A percentile compares a stretch with the other conserved stretches of the same genome.
phyloP scores from a whole-genome alignment of 306 rosid genomes.

The Malus sylvestris region DNA sequence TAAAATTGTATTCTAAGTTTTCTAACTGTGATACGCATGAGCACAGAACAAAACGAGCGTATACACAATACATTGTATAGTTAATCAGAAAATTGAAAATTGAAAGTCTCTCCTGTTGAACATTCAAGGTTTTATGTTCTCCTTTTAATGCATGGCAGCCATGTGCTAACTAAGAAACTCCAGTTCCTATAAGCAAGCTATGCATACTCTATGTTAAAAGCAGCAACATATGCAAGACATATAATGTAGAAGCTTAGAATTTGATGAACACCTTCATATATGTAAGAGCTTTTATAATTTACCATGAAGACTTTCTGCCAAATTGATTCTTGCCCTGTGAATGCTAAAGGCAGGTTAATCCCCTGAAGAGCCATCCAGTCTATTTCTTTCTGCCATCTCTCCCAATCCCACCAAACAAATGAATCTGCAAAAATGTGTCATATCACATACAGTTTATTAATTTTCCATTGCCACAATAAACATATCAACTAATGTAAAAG shows the following conservation, averaged over 20 bases:
- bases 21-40: neutral
- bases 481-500: neutral
- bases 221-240: neutral
- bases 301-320: conserved; percentile 89
- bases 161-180: neutral
- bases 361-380: conserved; percentile 99
- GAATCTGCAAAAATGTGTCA: conserved; percentile 52
- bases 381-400: conserved; percentile 94
- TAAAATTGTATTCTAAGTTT: neutral
- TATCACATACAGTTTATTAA: neutral
- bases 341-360: conserved; percentile 88
- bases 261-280: neutral
- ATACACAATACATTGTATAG: neutral
- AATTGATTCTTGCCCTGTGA: conserved; percentile 89
- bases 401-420: conserved; percentile 99
- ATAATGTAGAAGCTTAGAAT: neutral
- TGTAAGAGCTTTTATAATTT: conserved; percentile 10
- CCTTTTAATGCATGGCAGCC: neutral
- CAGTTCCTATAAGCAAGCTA: neutral
- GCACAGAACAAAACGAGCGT: too few relatives aligned
- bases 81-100: neutral
- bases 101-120: neutral
- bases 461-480: neutral
- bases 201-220: neutral
- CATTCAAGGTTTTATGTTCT: neutral